Base-by-base conservation (phyloP, 139 green algal species). In the Micractinium sp. region DNA sequence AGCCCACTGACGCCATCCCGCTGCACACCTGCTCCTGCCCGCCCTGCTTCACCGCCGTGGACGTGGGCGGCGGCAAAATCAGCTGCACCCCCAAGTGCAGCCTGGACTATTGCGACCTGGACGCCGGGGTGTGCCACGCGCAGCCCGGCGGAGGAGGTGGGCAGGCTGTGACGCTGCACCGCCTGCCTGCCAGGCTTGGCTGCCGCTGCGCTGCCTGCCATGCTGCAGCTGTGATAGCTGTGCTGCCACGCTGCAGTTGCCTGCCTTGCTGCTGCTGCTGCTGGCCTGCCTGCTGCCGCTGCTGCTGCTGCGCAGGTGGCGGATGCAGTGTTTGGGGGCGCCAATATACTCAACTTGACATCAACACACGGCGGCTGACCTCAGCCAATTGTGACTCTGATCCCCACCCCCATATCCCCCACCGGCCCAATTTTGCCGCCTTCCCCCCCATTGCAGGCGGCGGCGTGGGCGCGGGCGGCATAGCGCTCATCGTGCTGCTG, bases 1-100 rank as follows among this genome's bases (percentile, higher is more conserved):
- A 66, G 61, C 63, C 88, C 0, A 67, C 81, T 16, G 71, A 86
- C 35, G 47, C 38, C 67, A 83, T 92, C 2, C 71, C 86, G 16
- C 88, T 94, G 35, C 88, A 93, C 63, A 91, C 87, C 25, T 96
- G 93, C 83, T 23, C 33, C 60, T 96, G 93, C 92, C 93, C 92
- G 3, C 78, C 90, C n/a, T 96, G 94, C 90, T 96, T 96, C 90
- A 90, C 75, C 27, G 82, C 82, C 41, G 78, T 80, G 74, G 60
- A 82, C 29, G 71, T 89, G 71, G 33, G 56, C n/a, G 36, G 81
- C 36, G 90, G 77, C 23, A 69, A 66, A 23, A 82, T 93, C 23
- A 89, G 73, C 39, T 96, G 95, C 85, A 88, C 89, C 27, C 94
- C 94, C 22, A 91, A 91, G 66, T 95, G 94, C 82, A 89, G 94